Evolutionary conservation across 2,329 filamentous ascomycete genomes (phyloP).

Genomic region (Aspergillus ibericus): DNA sequence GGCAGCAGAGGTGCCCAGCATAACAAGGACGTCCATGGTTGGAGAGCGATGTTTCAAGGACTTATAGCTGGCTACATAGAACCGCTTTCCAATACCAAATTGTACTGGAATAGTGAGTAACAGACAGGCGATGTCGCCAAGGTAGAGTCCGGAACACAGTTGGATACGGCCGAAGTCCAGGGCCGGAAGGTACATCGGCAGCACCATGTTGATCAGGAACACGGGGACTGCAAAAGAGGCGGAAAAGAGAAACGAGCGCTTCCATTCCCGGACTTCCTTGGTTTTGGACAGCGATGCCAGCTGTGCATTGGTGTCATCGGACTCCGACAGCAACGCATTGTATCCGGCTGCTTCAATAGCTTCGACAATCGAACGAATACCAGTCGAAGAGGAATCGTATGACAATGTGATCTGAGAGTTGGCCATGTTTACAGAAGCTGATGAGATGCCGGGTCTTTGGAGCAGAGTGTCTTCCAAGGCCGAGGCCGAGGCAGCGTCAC

Average conservation of each 20-base stretch:
- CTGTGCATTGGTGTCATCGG: slow-evolving; percentile 94
- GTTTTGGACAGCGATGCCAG: slow-evolving; percentile 95
- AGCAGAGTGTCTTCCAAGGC: slow-evolving; percentile 68
- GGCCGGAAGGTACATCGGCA: slow-evolving; percentile 78
- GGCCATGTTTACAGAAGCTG: slow-evolving; percentile 71
- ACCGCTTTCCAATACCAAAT: slow-evolving; percentile 92
- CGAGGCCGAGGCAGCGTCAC: slow-evolving; percentile 69
- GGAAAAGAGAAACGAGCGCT: slow-evolving; percentile 74
- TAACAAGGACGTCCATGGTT: slow-evolving; percentile 96
- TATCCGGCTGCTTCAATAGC: slow-evolving; percentile 77
- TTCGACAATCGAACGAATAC: slow-evolving; percentile 80
- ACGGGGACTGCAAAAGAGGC: slow-evolving; percentile 83
- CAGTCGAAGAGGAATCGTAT: slow-evolving; percentile 70
- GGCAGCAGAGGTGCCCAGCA: slow-evolving; percentile 88
- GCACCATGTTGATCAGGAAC: slow-evolving; percentile 86
- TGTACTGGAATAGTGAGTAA: slow-evolving; percentile 87
- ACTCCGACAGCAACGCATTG: slow-evolving; percentile 86
- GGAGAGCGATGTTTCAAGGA: slow-evolving; percentile 86
- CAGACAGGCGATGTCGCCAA: slow-evolving; percentile 84
- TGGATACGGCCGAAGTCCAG: slow-evolving; percentile 74
- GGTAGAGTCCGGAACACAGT: slow-evolving; percentile 72
- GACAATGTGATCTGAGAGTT: slow-evolving; percentile 72
- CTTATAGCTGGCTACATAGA: slow-evolving; percentile 91
- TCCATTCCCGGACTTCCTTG: slow-evolving; percentile 93
- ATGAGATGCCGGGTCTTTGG: slow-evolving; percentile 68